Base-by-base conservation (phyloP, 345 rosid genomes). In the Lagerstroemia speciosa region DNA sequence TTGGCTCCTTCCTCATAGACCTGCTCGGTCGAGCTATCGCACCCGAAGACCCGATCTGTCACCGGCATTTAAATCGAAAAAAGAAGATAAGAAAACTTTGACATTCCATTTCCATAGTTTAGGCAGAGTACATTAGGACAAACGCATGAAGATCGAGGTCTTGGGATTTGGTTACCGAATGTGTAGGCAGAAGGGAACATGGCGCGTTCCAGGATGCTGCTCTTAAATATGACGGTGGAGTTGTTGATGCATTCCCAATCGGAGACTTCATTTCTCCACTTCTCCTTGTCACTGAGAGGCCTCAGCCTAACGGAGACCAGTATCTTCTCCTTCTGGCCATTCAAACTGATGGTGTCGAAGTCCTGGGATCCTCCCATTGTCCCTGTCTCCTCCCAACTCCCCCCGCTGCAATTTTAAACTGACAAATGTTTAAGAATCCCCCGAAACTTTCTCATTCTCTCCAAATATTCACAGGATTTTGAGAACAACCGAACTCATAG, bases 1-100 rank as follows among this genome's bases (percentile, higher is more conserved):
- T 74, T 82, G 31, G 79, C 83, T 24, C 76, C 85, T 73, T 75
- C 85, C 66, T 75, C 68, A 16, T 82, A 82, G 15, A 82, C 83
- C 75, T 82, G 74, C 67, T 67, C 71, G 43, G 85, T 82, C n/a
- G 72, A 8, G 70, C 74, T 64, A 27, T 77, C 81, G 26, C 64
- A 58, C 19, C 85, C 79, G 64, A 79, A 82, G 37, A 82, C 83
- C 64, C 83, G 79, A 65, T 82, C 85, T 82, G 68, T 55, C 43
- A n/a, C 45, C 26, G 27, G 19, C 27, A 70, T 15, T 19, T 19
- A 53, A 41, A 71, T 12, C 24, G 14, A n/a, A 46, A 37, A 3
- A 29, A 26, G 41, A 64, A 33, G 3, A 20, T 17, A 31, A 41
- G 48, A 22, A 43, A 11, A 26, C 41, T 34, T n/a, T 3, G 14